Percentiles rank a stretch among this genome's conserved stretches.
phyloP scores from a whole-genome alignment of 805 yeast genomes.

The Hanseniaspora clermontiae region DNA sequence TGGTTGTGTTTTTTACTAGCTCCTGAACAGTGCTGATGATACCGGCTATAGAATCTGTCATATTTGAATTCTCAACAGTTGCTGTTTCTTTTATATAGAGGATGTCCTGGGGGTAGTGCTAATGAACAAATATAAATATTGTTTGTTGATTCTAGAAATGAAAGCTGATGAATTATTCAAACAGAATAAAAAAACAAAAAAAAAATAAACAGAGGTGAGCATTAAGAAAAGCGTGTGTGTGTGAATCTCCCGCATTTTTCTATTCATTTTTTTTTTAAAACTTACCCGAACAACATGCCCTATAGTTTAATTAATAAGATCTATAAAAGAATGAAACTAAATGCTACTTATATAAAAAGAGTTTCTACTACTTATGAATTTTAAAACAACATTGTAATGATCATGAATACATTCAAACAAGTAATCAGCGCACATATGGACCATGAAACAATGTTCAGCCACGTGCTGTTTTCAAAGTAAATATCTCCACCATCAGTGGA shows the following conservation, averaged over 20 bases:
- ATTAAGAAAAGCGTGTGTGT: too few species aligned
- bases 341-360: too few species aligned
- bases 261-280: neutral
- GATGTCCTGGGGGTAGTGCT: too few species aligned
- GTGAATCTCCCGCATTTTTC: neutral
- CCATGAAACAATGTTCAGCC: conserved; percentile 4
- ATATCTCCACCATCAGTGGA: neutral
- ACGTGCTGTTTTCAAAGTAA: conserved; percentile 5
- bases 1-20: conserved; percentile 15
- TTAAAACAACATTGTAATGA: neutral
- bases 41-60: neutral
- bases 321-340: too few species aligned
- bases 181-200: too few species aligned
- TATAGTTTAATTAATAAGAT: too few species aligned
- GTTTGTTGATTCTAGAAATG: neutral
- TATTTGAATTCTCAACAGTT: neutral
- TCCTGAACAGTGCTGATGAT: neutral
- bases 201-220: too few species aligned
- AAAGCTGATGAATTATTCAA: too few species aligned
- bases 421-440: conserved; percentile 4
- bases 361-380: too few species aligned
- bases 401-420: conserved; percentile 3
- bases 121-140: neutral
- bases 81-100: too few species aligned
- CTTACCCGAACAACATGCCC: too few species aligned